phyloP scores from a whole-genome alignment of 495 filamentous ascomycete species.

The Rostrohypoxylon terebratum region DNA sequence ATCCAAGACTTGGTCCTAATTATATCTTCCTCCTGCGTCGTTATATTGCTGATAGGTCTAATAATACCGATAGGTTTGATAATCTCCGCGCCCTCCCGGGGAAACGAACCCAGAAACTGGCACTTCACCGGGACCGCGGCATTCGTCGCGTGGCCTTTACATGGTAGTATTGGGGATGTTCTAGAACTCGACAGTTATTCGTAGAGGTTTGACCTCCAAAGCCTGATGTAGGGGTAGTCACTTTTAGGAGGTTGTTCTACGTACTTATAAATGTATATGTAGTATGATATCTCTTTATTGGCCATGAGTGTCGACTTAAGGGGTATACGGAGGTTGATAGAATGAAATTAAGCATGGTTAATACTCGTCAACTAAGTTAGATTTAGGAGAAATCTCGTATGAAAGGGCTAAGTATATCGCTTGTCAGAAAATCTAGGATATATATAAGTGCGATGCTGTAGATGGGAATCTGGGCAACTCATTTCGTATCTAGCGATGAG shows the following conservation, averaged over 20 bases:
- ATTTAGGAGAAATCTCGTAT: too few relatives aligned
- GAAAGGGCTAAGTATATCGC: too few relatives aligned
- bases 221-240: background rate
- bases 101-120: background rate
- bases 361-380: too few relatives aligned
- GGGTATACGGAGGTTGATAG: background rate
- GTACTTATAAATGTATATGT: background rate
- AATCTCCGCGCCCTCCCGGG: background rate
- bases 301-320: background rate
- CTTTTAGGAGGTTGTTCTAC: background rate
- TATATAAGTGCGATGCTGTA: too few relatives aligned
- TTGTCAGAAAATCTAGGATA: too few relatives aligned
- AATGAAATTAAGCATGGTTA: background rate
- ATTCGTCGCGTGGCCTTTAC: background rate
- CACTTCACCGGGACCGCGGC: background rate
- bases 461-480: too few relatives aligned
- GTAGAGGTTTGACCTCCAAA: background rate
- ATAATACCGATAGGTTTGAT: conserved; percentile 3
- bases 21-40: conserved; percentile 12
- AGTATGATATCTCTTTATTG: background rate
- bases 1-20: background rate
- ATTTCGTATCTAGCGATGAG: too few relatives aligned
- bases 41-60: conserved; percentile 12
- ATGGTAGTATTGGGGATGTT: background rate
- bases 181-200: background rate